Conservation (phyloP, 768 basidiomycete species). For the Chlorophyllum brunneum region DNA sequence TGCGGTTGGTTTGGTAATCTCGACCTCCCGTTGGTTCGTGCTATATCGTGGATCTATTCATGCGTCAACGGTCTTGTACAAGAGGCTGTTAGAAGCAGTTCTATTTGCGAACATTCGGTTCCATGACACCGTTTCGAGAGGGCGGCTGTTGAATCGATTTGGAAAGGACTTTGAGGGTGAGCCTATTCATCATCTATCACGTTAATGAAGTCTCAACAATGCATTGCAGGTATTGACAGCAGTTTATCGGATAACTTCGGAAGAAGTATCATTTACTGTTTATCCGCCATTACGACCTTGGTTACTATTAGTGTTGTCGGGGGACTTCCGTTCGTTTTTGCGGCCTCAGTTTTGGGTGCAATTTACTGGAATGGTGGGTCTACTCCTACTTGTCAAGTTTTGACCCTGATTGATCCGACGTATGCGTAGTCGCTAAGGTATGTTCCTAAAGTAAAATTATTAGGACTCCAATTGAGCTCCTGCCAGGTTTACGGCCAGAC, state of each 20-base stretch:
- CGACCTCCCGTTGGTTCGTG: slow-evolving; percentile 63
- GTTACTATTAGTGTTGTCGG: slow-evolving; percentile 76
- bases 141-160: slow-evolving; percentile 77
- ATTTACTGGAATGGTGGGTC: slow-evolving; percentile 70
- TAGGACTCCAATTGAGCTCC: slow-evolving; percentile 7
- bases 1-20: slow-evolving; percentile 41
- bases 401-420: not conserved
- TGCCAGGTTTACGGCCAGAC: slow-evolving; percentile 55
- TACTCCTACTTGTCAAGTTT: not conserved
- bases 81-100: slow-evolving; percentile 71
- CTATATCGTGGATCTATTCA: slow-evolving; percentile 82
- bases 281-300: slow-evolving; percentile 71
- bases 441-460: not conserved
- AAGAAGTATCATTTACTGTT: slow-evolving; percentile 63
- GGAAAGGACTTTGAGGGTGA: slow-evolving; percentile 87
- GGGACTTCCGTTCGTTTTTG: slow-evolving; percentile 69
- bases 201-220: not conserved
- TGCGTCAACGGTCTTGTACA: slow-evolving; percentile 75
- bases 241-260: slow-evolving; percentile 83
- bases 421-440: slow-evolving; percentile 33
- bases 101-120: slow-evolving; percentile 88
- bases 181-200: not conserved
- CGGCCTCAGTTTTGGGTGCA: slow-evolving; percentile 48
- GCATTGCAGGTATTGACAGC: slow-evolving; percentile 67
- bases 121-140: slow-evolving; percentile 88